These are phyloP conservation scores for Glycyrrhiza uralensis DNA, from an alignment of 306 rosid species.

Conservation along the genomic window DNA sequence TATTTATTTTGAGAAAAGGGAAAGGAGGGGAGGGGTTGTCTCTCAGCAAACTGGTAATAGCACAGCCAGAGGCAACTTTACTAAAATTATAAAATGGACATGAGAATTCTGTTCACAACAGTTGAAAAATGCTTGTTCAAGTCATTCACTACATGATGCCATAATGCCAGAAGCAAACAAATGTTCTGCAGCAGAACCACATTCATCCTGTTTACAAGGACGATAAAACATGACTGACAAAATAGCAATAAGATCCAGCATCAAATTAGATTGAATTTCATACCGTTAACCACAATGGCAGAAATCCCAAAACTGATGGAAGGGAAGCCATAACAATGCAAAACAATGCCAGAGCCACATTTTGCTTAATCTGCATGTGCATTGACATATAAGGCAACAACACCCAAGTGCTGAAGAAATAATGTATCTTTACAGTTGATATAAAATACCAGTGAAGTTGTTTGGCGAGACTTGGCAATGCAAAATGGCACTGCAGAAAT, in stretches of 20 bases:
- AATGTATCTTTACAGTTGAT: neutral
- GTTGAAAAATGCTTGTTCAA: neutral
- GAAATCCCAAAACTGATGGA: slow-evolving; percentile 89
- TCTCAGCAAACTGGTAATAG: neutral
- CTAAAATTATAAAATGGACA: neutral
- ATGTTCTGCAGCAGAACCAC: neutral
- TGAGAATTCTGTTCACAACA: no score
- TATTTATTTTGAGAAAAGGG: no score
- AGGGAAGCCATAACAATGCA: slow-evolving; percentile 83
- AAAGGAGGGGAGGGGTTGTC: neutral
- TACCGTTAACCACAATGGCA: slow-evolving; percentile 97
- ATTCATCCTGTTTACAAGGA: neutral
- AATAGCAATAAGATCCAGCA: slow-evolving; percentile 2
- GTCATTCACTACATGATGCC: neutral
- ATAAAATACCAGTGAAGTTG: slow-evolving; percentile 75
- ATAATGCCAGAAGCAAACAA: neutral
- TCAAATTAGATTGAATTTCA: slow-evolving; percentile 28
- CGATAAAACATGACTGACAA: neutral
- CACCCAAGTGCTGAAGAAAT: slow-evolving; percentile 9
- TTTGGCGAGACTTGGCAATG: slow-evolving; percentile 92
- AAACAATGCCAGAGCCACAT: slow-evolving; percentile 78
- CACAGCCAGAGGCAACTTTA: neutral
- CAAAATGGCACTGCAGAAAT: slow-evolving; percentile 92
- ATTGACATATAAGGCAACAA: slow-evolving; percentile 20
- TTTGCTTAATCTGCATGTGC: slow-evolving; percentile 82